phyloP scores from a whole-genome alignment of 768 basidiomycete species.

The Calocera viscosa region DNA sequence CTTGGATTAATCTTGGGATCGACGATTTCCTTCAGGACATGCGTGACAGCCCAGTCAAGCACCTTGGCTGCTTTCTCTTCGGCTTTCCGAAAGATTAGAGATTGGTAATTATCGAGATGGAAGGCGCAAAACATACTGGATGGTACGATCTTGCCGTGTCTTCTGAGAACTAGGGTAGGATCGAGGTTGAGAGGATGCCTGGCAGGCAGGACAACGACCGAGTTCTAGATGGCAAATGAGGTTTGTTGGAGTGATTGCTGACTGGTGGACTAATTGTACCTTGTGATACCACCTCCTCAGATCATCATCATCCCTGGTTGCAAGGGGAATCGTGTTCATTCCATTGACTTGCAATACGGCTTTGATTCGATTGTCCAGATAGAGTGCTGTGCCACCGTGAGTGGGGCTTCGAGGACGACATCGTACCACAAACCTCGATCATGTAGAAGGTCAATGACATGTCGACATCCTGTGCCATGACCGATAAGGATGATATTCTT shows the following conservation, averaged over 20 bases:
- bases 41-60: not conserved
- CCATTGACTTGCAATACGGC: constrained; percentile 73
- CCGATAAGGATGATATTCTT: constrained; percentile 69
- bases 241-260: not conserved
- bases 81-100: not conserved
- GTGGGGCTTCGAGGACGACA: not conserved
- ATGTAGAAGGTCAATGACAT: constrained; percentile 62
- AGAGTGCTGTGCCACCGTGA: constrained; percentile 30
- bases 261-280: constrained; percentile 29
- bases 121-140: not conserved
- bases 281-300: constrained; percentile 61
- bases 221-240: constrained; percentile 41
- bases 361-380: constrained; percentile 43
- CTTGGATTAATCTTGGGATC: not conserved
- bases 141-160: not conserved
- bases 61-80: not conserved
- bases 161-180: not conserved
- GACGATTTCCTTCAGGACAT: not conserved
- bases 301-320: constrained; percentile 44
- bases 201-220: constrained; percentile 54
- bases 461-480: constrained; percentile 71
- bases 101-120: not conserved
- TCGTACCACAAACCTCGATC: constrained; percentile 43
- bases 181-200: constrained; percentile 33
- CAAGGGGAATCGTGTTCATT: constrained; percentile 38